Conservation (phyloP, 176 grass and related monocot species). For the Chloris gayana region DNA sequence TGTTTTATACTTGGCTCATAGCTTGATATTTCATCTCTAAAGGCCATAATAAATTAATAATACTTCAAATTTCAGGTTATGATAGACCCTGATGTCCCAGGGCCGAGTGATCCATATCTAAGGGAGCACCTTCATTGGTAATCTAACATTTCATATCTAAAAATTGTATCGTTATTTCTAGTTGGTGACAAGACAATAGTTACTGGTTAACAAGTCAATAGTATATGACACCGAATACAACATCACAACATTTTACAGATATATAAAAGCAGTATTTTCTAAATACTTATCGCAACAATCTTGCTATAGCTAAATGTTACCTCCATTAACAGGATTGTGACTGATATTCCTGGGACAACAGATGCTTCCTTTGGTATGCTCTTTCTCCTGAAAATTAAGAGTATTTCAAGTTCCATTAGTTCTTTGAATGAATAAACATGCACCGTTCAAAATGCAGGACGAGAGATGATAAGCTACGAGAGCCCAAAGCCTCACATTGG, state of each 20-base stretch:
- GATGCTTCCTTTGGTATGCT: conserved; percentile 82
- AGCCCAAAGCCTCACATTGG: conserved; percentile 86
- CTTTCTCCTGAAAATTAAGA: conserved; percentile 18
- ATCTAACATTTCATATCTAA: conserved; percentile 16
- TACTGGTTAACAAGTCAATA: conserved; percentile 19
- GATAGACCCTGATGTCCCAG: conserved; percentile 95
- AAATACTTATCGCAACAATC: not conserved
- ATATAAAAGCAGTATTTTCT: conserved; percentile 10
- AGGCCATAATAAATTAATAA: conserved; percentile 3
- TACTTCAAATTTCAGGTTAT: conserved; percentile 67
- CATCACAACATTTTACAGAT: conserved; percentile 5
- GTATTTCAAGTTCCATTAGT: conserved; percentile 20
- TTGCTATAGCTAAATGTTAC: conserved; percentile 38
- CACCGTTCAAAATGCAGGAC: conserved; percentile 49
- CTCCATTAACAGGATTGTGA: conserved; percentile 75
- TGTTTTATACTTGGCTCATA: conserved; percentile 12
- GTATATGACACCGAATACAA: conserved; percentile 29
- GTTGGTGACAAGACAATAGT: too few species aligned
- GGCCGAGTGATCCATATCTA: conserved; percentile 91
- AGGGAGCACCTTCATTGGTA: conserved; percentile 97
- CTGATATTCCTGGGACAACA: conserved; percentile 94
- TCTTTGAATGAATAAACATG: conserved; percentile 2
- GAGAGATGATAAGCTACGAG: conserved; percentile 71
- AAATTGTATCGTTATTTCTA: conserved; percentile 1
- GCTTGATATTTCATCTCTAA: conserved; percentile 27